Conservation (phyloP, 768 basidiomycete species). For the Kwoniella sp. region DNA sequence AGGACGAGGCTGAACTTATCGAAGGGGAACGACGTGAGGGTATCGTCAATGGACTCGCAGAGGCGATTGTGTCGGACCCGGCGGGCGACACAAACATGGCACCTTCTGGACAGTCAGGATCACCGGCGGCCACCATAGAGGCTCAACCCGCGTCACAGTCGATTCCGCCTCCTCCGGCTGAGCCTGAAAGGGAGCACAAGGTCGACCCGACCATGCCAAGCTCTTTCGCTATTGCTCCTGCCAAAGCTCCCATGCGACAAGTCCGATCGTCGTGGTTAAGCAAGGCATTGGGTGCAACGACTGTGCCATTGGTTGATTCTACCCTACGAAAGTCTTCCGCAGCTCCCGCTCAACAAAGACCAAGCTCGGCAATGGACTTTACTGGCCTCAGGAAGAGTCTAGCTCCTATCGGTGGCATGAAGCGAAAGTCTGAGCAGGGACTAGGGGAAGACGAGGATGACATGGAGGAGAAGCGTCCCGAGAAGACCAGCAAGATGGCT, state of each 20-base stretch:
- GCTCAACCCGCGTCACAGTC: background rate
- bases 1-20: too few species aligned
- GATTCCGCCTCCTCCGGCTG: background rate
- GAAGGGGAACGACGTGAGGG: too few species aligned
- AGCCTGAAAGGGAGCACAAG: conserved; percentile 5
- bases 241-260: conserved; percentile 20
- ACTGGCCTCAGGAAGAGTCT: conserved; percentile 29
- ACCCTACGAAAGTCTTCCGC: conserved; percentile 8
- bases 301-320: conserved; percentile 10
- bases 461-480: conserved; percentile 23
- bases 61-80: too few species aligned
- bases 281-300: conserved; percentile 35
- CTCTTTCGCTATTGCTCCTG: conserved; percentile 1
- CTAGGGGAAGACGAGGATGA: conserved; percentile 17
- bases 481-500: conserved; percentile 26
- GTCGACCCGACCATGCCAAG: conserved; percentile 9
- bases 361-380: conserved; percentile 19
- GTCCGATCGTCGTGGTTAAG: conserved; percentile 44
- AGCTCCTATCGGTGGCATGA: conserved; percentile 29
- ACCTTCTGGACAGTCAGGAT: too few species aligned
- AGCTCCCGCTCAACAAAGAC: conserved; percentile 3
- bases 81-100: too few species aligned
- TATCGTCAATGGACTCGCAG: too few species aligned
- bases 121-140: too few species aligned
- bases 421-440: conserved; percentile 37